These are phyloP conservation scores for Phytopythium helicoides DNA, from an alignment of 352 stramenopile genomes.

Conservation along the genomic window DNA sequence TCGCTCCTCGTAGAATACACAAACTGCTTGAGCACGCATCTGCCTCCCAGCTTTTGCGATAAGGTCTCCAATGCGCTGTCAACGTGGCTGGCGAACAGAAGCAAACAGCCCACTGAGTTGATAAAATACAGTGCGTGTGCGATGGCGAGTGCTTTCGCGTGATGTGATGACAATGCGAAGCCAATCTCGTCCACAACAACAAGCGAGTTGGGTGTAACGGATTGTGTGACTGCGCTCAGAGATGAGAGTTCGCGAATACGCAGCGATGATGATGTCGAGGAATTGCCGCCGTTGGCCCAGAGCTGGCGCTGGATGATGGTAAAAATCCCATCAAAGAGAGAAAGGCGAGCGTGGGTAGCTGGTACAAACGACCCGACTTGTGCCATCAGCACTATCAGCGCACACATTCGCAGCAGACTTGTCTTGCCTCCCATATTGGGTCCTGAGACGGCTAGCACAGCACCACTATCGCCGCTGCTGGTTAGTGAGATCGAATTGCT, in stretches of 20 bases:
- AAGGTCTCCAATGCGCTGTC: slow-evolving; percentile 20
- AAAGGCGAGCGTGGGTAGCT: slow-evolving; percentile 28
- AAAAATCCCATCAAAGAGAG: slow-evolving; percentile 62
- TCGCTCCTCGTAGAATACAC: slow-evolving; percentile 10
- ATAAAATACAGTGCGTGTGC: slow-evolving; percentile 27
- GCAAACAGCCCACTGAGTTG: slow-evolving; percentile 19
- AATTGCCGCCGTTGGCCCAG: slow-evolving; percentile 9
- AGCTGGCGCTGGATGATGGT: slow-evolving; percentile 57
- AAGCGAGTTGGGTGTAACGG: slow-evolving; percentile 25
- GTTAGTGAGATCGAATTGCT: slow-evolving; percentile 28
- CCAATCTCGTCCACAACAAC: slow-evolving; percentile 49
- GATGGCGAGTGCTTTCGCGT: slow-evolving; percentile 22
- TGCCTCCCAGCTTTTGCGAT: slow-evolving; percentile 7
- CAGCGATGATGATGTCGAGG: slow-evolving; percentile 1
- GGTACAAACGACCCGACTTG: slow-evolving; percentile 70
- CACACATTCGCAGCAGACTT: slow-evolving; percentile 58
- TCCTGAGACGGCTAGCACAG: slow-evolving; percentile 56
- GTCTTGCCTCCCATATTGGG: slow-evolving; percentile 87
- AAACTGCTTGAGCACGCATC: slow-evolving; percentile 23
- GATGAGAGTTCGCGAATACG: slow-evolving; percentile 16
- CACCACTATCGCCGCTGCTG: slow-evolving; percentile 9
- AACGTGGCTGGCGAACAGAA: slow-evolving; percentile 40
- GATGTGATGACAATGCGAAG: slow-evolving; percentile 25
- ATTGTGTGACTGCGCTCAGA: slow-evolving; percentile 23
- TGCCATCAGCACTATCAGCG: slow-evolving; percentile 59